Evolutionary conservation across 371 early-diverging fungal species (phyloP).

Genomic region (Funneliformis caledonium): DNA sequence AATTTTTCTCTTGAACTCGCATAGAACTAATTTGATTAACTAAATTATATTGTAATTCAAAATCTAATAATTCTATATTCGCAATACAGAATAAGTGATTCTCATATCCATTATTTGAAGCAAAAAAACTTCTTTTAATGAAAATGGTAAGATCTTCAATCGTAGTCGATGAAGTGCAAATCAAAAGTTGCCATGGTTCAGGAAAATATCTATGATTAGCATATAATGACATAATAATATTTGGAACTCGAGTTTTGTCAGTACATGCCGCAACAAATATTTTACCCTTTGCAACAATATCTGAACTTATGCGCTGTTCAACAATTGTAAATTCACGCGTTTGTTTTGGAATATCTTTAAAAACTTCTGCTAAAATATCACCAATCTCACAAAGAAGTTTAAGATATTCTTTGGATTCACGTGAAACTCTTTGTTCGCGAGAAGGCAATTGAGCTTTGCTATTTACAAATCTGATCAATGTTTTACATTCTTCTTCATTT

Average conservation of each 20-base stretch:
- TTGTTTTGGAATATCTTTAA: background rate
- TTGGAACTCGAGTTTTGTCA: constrained; percentile 25
- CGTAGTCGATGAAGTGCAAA: constrained; percentile 32
- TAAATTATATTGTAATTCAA: constrained; percentile 32
- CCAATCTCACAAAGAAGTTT: constrained; percentile 23
- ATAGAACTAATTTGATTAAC: background rate
- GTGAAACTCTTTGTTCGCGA: background rate
- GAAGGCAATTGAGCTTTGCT: constrained; percentile 10
- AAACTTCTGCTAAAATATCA: background rate
- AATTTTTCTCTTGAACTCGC: background rate
- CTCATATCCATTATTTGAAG: constrained; percentile 28
- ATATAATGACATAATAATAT: constrained; percentile 40
- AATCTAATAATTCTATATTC: constrained; percentile 29
- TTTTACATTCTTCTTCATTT: constrained; percentile 9
- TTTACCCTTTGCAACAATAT: constrained; percentile 10
- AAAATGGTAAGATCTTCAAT: constrained; percentile 34
- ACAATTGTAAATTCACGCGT: background rate
- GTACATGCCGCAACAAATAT: constrained; percentile 26
- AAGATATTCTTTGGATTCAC: background rate
- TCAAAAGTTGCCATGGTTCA: constrained; percentile 35
- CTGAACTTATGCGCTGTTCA: background rate
- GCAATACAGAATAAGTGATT: constrained; percentile 33
- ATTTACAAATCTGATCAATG: constrained; percentile 22
- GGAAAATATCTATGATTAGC: constrained; percentile 39
- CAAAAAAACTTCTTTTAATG: constrained; percentile 35